Base-by-base conservation (phyloP, 148 eudicot genomes). In the Rhododendron simsii region DNA sequence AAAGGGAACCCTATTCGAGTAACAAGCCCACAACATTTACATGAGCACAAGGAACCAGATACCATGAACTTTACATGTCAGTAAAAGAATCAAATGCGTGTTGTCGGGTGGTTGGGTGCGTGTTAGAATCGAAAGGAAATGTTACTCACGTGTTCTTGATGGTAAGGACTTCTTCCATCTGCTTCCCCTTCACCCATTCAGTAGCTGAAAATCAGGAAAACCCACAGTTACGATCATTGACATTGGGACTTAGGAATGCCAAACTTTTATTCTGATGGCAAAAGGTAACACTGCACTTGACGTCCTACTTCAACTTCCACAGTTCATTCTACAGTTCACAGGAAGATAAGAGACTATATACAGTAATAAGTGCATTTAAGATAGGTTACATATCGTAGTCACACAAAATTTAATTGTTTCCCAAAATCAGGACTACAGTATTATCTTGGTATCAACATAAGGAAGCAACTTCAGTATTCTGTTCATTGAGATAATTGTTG, bases 131-230 rank as follows among this genome's bases (percentile, higher is more conserved):
- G 13, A 39, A 69, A 23, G 20, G 53, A 73, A 41, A 26, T 12
- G 4, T 78, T 45, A 91, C 97, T 96, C 83, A 96, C 98, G 99
- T 91, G 82, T 95, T 96, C 90, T 94, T 96, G 63, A 96, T 95
- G 2, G 94, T 35, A 8, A 93, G 44, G 71, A 93, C 99, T 84
- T 96, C 99, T 81, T 94, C 98, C 95, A 92, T 95, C 83, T 92
- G 92, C 88, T 83, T 94, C 28, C 99, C 99, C 90, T 94, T 96
- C 82, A 96, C 97, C 99, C 98, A 94, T 87, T 96, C 98, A 47
- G 98, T 96, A 65, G 96, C 98, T 95, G 95, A 57, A 90, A 84
- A 84, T 69, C 48, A 86, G 33, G 23, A 87, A 51, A 86, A 85
- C 26, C 55, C 48, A 5, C 2, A 71, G 63, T 44, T 14, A 80